Evolutionary conservation across 2,329 filamentous ascomycete genomes (phyloP).

Genomic region (Cercospora berteroae): DNA sequence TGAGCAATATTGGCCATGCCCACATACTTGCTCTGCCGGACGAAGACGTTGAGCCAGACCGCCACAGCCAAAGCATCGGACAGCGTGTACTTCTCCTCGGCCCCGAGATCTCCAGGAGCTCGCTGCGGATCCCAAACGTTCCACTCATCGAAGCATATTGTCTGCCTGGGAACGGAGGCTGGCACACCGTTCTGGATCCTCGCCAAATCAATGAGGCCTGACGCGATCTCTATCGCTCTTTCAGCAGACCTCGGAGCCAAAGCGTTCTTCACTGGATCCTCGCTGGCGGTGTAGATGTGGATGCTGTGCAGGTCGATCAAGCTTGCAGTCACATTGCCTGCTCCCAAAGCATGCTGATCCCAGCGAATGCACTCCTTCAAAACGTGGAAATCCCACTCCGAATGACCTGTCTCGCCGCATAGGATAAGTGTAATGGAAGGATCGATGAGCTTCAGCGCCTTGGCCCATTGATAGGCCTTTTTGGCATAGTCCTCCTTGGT

Average conservation of each 20-base stretch:
- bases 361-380: slow-evolving; percentile 65
- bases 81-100: slow-evolving; percentile 71
- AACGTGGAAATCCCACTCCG: slow-evolving; percentile 70
- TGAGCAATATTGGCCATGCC: slow-evolving; percentile 80
- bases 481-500: slow-evolving; percentile 68
- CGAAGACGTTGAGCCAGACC: slow-evolving; percentile 73
- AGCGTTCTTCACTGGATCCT: slow-evolving; percentile 52
- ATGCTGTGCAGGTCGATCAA: slow-evolving; percentile 79
- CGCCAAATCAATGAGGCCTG: slow-evolving; percentile 68
- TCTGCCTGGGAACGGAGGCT: slow-evolving; percentile 58
- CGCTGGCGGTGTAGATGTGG: slow-evolving; percentile 69
- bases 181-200: slow-evolving; percentile 66
- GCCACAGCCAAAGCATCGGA: slow-evolving; percentile 73
- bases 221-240: slow-evolving; percentile 69
- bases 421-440: slow-evolving; percentile 68
- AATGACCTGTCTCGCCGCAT: slow-evolving; percentile 68
- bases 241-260: slow-evolving; percentile 68
- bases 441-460: slow-evolving; percentile 69
- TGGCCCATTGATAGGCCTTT: slow-evolving; percentile 69
- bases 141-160: slow-evolving; percentile 82
- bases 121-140: slow-evolving; percentile 76
- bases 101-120: slow-evolving; percentile 68
- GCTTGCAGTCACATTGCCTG: slow-evolving; percentile 44
- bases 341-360: slow-evolving; percentile 50
- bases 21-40: slow-evolving; percentile 67